These are phyloP conservation scores for Periconia sp. DNA, from an alignment of 2,329 filamentous ascomycete species.

Conservation along the genomic window DNA sequence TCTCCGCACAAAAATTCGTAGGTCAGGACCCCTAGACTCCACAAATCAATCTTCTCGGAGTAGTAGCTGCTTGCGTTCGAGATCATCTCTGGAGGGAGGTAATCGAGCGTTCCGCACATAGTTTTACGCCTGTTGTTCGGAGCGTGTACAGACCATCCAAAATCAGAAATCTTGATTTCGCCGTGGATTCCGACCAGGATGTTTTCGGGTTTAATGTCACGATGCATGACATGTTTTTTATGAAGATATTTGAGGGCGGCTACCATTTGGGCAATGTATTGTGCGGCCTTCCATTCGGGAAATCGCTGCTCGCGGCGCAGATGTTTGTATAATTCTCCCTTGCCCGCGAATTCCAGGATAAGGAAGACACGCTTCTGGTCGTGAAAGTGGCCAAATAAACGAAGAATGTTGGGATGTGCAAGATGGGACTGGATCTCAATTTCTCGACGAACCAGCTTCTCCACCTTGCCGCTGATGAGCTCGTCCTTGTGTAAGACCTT, in stretches of 20 bases:
- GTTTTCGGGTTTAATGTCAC: slow-evolving; percentile 97
- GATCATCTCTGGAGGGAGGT: slow-evolving; percentile 97
- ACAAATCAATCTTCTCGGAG: slow-evolving; percentile 92
- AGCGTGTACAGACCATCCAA: slow-evolving; percentile 97
- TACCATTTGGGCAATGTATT: slow-evolving; percentile 91
- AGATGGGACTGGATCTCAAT: slow-evolving; percentile 90
- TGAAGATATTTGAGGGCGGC: slow-evolving; percentile 86
- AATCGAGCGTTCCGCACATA: slow-evolving; percentile 96
- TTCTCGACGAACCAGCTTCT: slow-evolving; percentile 84
- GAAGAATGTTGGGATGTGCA: slow-evolving; percentile 80
- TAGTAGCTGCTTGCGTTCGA: slow-evolving; percentile 80
- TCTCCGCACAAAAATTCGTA: slow-evolving; percentile 97
- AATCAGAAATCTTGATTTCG: slow-evolving; percentile 98
- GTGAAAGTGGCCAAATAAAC: slow-evolving; percentile 85
- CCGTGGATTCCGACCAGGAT: slow-evolving; percentile 95
- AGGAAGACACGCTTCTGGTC: slow-evolving; percentile 86
- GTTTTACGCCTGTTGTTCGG: slow-evolving; percentile 92
- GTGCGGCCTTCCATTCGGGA: slow-evolving; percentile 81
- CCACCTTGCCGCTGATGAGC: slow-evolving; percentile 75
- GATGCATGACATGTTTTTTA: slow-evolving; percentile 96
- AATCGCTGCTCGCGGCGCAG: slow-evolving; percentile 77
- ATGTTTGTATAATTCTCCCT: slow-evolving; percentile 87
- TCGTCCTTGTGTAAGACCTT: slow-evolving; percentile 87
- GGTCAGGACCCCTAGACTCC: slow-evolving; percentile 91
- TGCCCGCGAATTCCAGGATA: slow-evolving; percentile 83